Base-by-base conservation (phyloP, 176 grass and related monocot species). In the Juncus inflexus region DNA sequence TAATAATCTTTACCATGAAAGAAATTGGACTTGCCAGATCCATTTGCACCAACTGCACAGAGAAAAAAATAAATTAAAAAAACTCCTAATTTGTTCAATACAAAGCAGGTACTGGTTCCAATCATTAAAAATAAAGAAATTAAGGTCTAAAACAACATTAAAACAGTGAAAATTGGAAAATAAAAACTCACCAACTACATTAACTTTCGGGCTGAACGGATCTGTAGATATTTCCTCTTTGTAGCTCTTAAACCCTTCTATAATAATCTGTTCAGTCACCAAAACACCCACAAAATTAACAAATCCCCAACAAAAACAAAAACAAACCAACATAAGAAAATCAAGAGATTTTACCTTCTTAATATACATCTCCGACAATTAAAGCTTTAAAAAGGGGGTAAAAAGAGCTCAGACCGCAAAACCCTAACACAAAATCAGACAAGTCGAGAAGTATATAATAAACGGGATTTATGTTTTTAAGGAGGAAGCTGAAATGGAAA, bases 181-280 rank as follows among this genome's bases (percentile, higher is more conserved):
- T 36, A 52, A 42, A 19, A 47, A n/a, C 35, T 97, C 89, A 97
- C 94, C 94, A 40, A 97, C 94, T 59, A 90, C 87, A 10, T 97
- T 97, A 52, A 97, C 94, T 89, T 91, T 97, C 5, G 94, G 94
- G 64, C 87, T 97, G 77, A 91, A 97, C 38, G 80, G 82, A 8
- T 97, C 92, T 13, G 92, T 97, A 50, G 92, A 91, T 42, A 88
- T 77, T 69, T 97, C 85, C 74, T 97, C 92, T 73, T 74, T 86
- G 75, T 97, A 97, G 75, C 92, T 97, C 83, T 97, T 97, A 59
- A 97, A 97, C 41, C 92, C 92, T 77, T 97, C 87, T 37, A 97
- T 97, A 45, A 97, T 78, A 56, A 97, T 77, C 92, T 97, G 78
- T 63, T 64, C 50, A 58, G 72, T 19, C 12, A 63, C 3, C 4